Conservation (phyloP, 805 yeast genomes). For the Metschnikowia henanensis region DNA sequence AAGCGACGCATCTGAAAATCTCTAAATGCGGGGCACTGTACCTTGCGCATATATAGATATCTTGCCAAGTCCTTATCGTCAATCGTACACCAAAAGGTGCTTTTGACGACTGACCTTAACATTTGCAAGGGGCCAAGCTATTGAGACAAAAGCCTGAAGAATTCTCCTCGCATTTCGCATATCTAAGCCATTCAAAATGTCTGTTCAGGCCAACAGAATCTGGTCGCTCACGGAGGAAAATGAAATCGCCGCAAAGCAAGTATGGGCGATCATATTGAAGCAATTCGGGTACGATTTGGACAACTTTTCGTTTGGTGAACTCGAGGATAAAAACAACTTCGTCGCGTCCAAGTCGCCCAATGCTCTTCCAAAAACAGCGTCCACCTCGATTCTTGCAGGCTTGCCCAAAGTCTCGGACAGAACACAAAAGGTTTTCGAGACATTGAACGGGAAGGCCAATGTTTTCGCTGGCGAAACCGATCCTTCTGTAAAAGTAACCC, state of each 20-base stretch:
- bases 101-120: no score
- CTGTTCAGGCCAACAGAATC: slow-evolving; percentile 18
- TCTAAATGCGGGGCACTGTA: slow-evolving; percentile 7
- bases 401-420: slow-evolving; percentile 14
- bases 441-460: slow-evolving; percentile 16
- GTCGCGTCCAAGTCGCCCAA: slow-evolving; percentile 14
- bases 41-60: background rate
- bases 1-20: slow-evolving; percentile 4
- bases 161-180: no score
- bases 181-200: no score
- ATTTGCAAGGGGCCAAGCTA: no score
- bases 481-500: slow-evolving; percentile 7
- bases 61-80: no score
- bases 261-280: slow-evolving; percentile 65
- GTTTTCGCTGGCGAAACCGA: slow-evolving; percentile 14
- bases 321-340: slow-evolving; percentile 11
- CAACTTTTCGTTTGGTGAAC: slow-evolving; percentile 11
- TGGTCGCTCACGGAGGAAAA: slow-evolving; percentile 45
- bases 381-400: slow-evolving; percentile 9
- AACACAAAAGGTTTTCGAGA: slow-evolving; percentile 8
- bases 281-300: slow-evolving; percentile 24
- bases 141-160: no score
- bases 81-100: no score
- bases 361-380: slow-evolving; percentile 14
- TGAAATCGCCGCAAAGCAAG: slow-evolving; percentile 64